These are phyloP conservation scores for Alternaria gaisen DNA, from an alignment of 2,329 filamentous ascomycete species.

Conservation along the genomic window DNA sequence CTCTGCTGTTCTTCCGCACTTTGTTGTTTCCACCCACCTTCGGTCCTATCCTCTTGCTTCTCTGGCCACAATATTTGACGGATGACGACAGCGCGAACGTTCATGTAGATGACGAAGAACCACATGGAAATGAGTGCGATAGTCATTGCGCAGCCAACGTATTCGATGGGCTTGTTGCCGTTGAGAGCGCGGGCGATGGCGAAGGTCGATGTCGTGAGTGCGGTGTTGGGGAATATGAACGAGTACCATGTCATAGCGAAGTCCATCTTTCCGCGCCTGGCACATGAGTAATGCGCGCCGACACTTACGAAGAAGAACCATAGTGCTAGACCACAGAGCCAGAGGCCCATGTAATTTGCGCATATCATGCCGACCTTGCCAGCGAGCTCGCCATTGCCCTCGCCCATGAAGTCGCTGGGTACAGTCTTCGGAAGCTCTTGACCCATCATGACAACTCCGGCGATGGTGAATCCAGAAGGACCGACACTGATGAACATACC, in stretches of 20 bases:
- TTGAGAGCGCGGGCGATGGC: constrained; percentile 68
- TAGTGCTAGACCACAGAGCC: constrained; percentile 82
- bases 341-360: constrained; percentile 73
- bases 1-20: constrained; percentile 41
- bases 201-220: constrained; percentile 75
- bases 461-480: constrained; percentile 74
- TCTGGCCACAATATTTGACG: constrained; percentile 80
- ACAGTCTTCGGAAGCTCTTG: constrained; percentile 59
- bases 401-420: constrained; percentile 64
- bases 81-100: constrained; percentile 72
- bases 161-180: constrained; percentile 62
- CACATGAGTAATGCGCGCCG: constrained; percentile 76
- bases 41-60: constrained; percentile 71
- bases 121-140: constrained; percentile 72
- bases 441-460: constrained; percentile 68
- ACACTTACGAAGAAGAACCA: constrained; percentile 86
- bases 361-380: constrained; percentile 64
- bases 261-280: constrained; percentile 67
- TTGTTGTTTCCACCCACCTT: constrained; percentile 63
- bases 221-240: constrained; percentile 84
- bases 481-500: constrained; percentile 89
- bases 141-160: constrained; percentile 74
- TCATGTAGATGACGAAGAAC: constrained; percentile 72
- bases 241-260: constrained; percentile 90
- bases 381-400: constrained; percentile 60